Percentiles rank a stretch among this genome's conserved stretches.
Conservation (phyloP, 2,329 filamentous ascomycete genomes). For the Fusarium nanum region DNA sequence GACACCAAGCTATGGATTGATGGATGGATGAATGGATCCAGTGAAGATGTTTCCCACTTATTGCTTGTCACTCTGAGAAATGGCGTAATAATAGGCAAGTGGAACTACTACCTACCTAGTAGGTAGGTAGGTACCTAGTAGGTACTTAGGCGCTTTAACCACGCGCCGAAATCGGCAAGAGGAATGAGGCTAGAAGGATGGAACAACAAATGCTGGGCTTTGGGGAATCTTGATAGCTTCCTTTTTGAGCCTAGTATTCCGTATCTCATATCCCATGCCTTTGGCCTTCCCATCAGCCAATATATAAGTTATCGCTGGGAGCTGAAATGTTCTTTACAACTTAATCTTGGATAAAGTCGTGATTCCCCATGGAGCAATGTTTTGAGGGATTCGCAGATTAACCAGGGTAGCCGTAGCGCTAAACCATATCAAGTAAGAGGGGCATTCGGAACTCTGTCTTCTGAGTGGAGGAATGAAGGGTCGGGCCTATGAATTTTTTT, state of each 20-base stretch:
- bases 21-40: neutral
- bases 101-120: conserved; percentile 10
- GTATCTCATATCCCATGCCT: neutral
- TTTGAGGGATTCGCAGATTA: neutral
- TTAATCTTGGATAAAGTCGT: neutral
- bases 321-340: neutral
- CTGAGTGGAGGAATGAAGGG: conserved; percentile 41
- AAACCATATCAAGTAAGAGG: conserved; percentile 50
- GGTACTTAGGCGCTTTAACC: neutral
- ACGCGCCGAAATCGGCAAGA: conserved; percentile 20
- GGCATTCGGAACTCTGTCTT: conserved; percentile 37
- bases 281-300: neutral
- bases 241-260: neutral
- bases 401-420: conserved; percentile 26
- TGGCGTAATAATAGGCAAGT: conserved; percentile 7
- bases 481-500: conserved; percentile 37
- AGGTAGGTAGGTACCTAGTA: too few species aligned
- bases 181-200: conserved; percentile 13
- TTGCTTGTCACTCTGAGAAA: neutral
- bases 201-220: neutral
- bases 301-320: neutral
- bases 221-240: neutral
- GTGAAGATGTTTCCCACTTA: neutral
- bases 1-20: neutral
- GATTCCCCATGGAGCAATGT: conserved; percentile 2